Conservation (phyloP, 306 rosid species). For the cucumber (Cucumis sativus) region Cucumber_9930_V3 NC_026658.2:15281501-15282000, state of each 20-base stretch:
- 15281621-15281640: constrained; percentile 56
- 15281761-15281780: neutral
- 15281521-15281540: neutral
- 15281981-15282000: neutral
- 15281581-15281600: neutral
- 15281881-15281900: neutral
- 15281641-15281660: neutral
- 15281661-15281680: neutral
- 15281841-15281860: neutral
- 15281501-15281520: neutral
- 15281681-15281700: constrained; percentile 1
- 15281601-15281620: constrained; percentile 36
- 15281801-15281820: neutral
- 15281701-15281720: neutral
- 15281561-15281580: neutral
- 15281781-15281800: constrained; percentile 5
- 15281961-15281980: neutral
- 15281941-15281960: neutral
- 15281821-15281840: neutral
- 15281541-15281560: neutral
- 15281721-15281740: neutral
- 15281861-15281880: neutral
- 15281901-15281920: neutral
- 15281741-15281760: neutral
- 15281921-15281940: neutral